A percentile compares a stretch with the other conserved stretches of the same genome.
Evolutionary conservation across 2,329 filamentous ascomycete species (phyloP).

Genomic region (Fusarium sp.): DNA sequence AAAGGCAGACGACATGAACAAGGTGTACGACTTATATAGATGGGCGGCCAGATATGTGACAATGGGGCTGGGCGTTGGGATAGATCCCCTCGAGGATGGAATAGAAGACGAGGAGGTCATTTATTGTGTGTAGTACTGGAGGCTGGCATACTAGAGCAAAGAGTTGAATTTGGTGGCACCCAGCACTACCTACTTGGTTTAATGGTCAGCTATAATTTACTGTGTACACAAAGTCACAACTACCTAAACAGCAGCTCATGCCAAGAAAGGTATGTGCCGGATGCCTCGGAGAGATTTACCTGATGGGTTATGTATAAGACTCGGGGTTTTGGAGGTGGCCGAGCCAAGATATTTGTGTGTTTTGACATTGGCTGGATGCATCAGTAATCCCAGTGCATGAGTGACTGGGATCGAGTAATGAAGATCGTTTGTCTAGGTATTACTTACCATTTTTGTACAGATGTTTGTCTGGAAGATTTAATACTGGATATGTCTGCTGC

Average conservation of each 20-base stretch:
- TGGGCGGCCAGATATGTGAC: neutral
- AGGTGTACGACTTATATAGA: conserved; percentile 10
- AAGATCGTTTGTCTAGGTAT: no score
- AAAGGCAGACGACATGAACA: neutral
- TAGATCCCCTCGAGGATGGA: neutral
- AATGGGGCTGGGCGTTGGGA: neutral
- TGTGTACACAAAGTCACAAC: neutral
- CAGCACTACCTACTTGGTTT: neutral
- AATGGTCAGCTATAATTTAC: neutral
- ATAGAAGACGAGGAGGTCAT: neutral
- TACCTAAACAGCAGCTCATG: neutral
- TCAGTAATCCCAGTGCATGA: neutral
- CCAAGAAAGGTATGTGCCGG: neutral
- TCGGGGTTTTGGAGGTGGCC: conserved; percentile 16
- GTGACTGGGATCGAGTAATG: no score
- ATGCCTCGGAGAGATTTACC: conserved; percentile 12
- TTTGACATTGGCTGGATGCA: neutral
- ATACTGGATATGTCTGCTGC: no score
- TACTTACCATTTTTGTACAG: no score
- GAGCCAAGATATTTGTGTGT: neutral
- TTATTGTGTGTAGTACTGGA: neutral
- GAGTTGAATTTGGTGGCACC: neutral
- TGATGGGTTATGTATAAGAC: neutral
- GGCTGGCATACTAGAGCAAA: neutral
- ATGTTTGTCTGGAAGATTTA: no score